Evolutionary conservation across 2,329 filamentous ascomycete species (phyloP), one percentile per base, ranked within the genome.

Genomic region (Setomelanomma holmii): DNA sequence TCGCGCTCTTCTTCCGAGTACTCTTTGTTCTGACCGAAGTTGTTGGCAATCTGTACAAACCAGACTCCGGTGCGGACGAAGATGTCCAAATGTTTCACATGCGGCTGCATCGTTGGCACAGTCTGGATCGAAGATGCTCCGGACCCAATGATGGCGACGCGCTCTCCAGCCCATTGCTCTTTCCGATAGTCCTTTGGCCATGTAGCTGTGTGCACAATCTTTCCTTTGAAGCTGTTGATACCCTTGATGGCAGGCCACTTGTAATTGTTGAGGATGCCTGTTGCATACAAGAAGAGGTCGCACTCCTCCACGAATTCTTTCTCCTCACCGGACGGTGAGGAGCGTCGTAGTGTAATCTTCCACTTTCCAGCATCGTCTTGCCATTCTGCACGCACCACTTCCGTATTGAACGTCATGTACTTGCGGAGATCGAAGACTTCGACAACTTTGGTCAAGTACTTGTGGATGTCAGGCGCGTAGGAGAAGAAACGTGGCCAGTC

Each of bases 341-440:
- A 75, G 50, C 82, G 73, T n/a, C 71, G 69, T 4, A 83, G 66
- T 34, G 76, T 79, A 11, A 84, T 76, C 7, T 71, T 75, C 82
- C 81, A 84, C 55, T 80, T 72, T 4, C 80, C 81, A 4, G 63
- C 66, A 1, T 78, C 72, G 17, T 82, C 79, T 43, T 80, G 69
- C 81, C 80, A 84, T 43, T 78, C 76, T 17, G 77, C 76, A 4
- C 77, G 76, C 1, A 75, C 66, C 11, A 82, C 75, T 56, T 80
- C 73, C 7, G 77, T 79, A 49, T 79, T 77, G 69, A 83, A 82
- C 2, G 67, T 78, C 79, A 83, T 83, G 64, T 81, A 82, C 54
- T 82, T 81, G 38, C 77, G 73, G 3, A 83, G 69, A 38, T 76
- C 78, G 50, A 81, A 82, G 0, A 73, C 75, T 4, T 81, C 70